Base-by-base conservation (phyloP, 1,284 basidiomycete genomes). In the Ustilago sp. region DNA sequence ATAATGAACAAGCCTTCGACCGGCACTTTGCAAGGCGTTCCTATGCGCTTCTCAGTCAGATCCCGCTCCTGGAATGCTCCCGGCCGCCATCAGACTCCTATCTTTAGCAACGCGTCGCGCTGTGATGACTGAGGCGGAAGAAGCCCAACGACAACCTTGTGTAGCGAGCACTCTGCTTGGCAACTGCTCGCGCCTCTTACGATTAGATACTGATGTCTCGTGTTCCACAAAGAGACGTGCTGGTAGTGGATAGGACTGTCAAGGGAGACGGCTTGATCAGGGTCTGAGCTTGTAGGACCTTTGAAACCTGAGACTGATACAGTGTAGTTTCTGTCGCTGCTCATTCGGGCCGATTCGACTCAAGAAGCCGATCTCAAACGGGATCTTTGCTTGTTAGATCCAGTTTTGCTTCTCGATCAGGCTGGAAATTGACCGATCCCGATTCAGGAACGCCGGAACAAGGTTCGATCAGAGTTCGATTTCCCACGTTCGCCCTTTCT, bases 401-500 rank as follows among this genome's bases (percentile, higher is more conserved):
- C 6, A 19, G 11, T 3, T 8, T 19, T 13, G n/a, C n/a, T 23
- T 23, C 19, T 19, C 17, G 51, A 53, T 53, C 17, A 11, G 35
- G 35, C 8, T 36, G 36, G 41, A 19, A 12, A 8, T 9, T 13
- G 17, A 39, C 53, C 53, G 53, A 55, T 55, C 53, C 53, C 53
- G 53, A 55, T 55, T 31, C 43, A 51, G 39, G 17, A 19, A 51
- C 48, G 31, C 5, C 15, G 48, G n/a, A 50, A 28, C n/a, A 48
- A 19, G 11, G 28, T 34, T 36, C 23, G 45, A 32, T 13, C 28
- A 8, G 15, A 28, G 23, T 23, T 41, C 32, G 2, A 5, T 43
- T 55, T 62, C 60, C 41, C 60, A 62, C 48, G 39, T 38, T 53
- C 17, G 60, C 60, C 34, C 60, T 54, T 47, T 62, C 55, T 23